Percentiles rank a stretch among this genome's conserved stretches.
phyloP scores from a whole-genome alignment of 768 basidiomycete species.

The Tremella fuciformis region DNA sequence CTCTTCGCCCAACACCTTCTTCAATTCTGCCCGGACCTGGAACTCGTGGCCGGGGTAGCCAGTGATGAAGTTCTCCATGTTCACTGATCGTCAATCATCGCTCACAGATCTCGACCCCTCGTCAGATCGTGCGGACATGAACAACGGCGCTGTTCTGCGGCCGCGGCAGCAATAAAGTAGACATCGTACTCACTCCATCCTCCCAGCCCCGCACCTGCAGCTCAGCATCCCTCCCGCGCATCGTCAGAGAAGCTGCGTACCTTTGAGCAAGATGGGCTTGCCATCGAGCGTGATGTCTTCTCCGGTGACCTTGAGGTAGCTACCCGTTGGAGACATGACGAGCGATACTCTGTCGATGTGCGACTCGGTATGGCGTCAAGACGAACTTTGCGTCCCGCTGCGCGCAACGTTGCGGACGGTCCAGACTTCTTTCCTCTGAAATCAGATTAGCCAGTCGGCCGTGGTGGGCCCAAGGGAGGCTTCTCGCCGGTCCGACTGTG shows the following conservation, averaged over 20 bases:
- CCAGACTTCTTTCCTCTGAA: too few species aligned
- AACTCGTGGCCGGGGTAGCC: constrained; percentile 77
- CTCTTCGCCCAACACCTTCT: constrained; percentile 62
- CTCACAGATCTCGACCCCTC: neutral
- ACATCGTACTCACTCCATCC: constrained; percentile 60
- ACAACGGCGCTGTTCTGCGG: neutral
- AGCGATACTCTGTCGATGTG: too few species aligned
- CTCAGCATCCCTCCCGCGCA: neutral
- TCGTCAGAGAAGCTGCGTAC: constrained; percentile 8
- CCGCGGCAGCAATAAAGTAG: neutral
- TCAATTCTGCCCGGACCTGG: constrained; percentile 69
- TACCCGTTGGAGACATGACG: neutral
- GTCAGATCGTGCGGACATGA: neutral
- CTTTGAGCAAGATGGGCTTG: constrained; percentile 41
- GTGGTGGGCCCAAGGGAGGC: too few species aligned
- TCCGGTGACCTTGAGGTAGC: constrained; percentile 33
- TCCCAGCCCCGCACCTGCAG: constrained; percentile 72
- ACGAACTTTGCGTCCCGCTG: too few species aligned
- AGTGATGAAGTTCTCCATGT: constrained; percentile 60
- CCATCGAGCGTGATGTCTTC: constrained; percentile 30
- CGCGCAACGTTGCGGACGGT: too few species aligned
- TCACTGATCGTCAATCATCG: constrained; percentile 54
- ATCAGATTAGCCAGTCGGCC: too few species aligned
- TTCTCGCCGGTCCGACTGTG: too few species aligned
- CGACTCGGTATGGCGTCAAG: too few species aligned